Evolutionary conservation across 139 green algal genomes (phyloP), one percentile per base, ranked within the genome.

Genomic region (Chlamydomonas sphaeroides): DNA sequence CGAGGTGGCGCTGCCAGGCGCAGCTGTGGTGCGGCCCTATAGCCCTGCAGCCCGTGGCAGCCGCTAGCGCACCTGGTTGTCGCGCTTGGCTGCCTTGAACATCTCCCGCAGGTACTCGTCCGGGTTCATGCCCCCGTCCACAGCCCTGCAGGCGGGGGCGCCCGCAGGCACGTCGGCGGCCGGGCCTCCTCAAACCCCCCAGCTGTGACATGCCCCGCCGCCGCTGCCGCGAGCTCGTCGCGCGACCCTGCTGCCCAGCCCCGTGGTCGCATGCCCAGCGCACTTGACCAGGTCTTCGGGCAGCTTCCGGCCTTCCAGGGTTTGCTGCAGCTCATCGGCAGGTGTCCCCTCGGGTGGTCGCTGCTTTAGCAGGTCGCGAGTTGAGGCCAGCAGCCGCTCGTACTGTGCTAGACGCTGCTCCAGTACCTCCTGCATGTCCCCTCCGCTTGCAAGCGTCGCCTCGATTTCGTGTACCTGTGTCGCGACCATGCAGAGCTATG

Each of bases 51-150:
- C n/a, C n/a, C n/a, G n/a, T n/a, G n/a, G n/a, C n/a, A n/a, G n/a
- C n/a, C n/a, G n/a, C n/a, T n/a, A n/a, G 42, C 74, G 15, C 25
- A 82, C 75, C 75, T 82, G 61, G 63, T 82, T 82, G 7, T 82
- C 75, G 10, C 61, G 42, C 6, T 65, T 65, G 62, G 38, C 57
- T 7, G 75, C 75, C 42, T 72, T 72, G 75, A 82, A 82, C 7
- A 62, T 72, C 33, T 82, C 75, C 42, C 75, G 75, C 30, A 82
- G 45, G 42, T 82, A 82, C 32, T 82, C 75, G 63, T 82, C 75
- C 7, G 75, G 75, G 59, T 82, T 82, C 8, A 82, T n/a, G 5
- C 75, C 75, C 10, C 32, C 61, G 42, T 82, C 75, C 61, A 82
- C 21, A 21, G 61, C 62, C 33, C 75, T 82, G 62, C n/a, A n/a